Evolutionary conservation across 139 green algal species (phyloP).

Genomic region (Ulvella scutata): DNA sequence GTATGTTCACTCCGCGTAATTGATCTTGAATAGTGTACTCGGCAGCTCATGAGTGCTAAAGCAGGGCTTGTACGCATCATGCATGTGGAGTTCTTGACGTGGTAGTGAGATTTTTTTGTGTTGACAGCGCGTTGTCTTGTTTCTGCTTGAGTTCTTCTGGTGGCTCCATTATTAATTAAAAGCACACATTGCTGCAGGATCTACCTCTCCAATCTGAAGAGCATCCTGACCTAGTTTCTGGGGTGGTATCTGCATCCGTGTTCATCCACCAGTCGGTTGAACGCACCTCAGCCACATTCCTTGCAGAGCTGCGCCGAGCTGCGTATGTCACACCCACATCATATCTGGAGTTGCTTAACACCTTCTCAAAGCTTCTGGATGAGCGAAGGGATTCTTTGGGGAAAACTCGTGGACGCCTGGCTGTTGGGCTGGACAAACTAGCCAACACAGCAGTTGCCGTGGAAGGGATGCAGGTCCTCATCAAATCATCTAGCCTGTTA

Average conservation of each 20-base stretch:
- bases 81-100: too few relatives aligned
- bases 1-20: background rate
- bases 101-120: too few relatives aligned
- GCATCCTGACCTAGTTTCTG: conserved; percentile 12
- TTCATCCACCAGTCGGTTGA: conserved; percentile 55
- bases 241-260: conserved; percentile 39
- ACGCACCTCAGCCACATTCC: conserved; percentile 28
- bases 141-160: too few relatives aligned
- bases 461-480: too few relatives aligned
- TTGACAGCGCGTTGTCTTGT: too few relatives aligned
- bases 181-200: too few relatives aligned
- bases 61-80: too few relatives aligned
- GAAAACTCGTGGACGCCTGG: conserved; percentile 26
- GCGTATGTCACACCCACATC: conserved; percentile 43
- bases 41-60: background rate
- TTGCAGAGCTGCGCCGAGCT: conserved; percentile 44
- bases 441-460: conserved; percentile 26
- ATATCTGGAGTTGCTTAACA: conserved; percentile 50
- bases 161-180: too few relatives aligned
- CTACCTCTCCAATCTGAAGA: conserved; percentile 17
- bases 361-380: conserved; percentile 37
- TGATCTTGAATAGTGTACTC: background rate
- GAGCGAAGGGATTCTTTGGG: conserved; percentile 38
- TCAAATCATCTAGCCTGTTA: too few relatives aligned
- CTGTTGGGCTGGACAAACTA: conserved; percentile 62